A percentile compares a stretch with the other conserved stretches of the same genome.
Evolutionary conservation across 225 moss, liverwort and hornwort species (phyloP).

Genomic region (Ulota crispa): DNA sequence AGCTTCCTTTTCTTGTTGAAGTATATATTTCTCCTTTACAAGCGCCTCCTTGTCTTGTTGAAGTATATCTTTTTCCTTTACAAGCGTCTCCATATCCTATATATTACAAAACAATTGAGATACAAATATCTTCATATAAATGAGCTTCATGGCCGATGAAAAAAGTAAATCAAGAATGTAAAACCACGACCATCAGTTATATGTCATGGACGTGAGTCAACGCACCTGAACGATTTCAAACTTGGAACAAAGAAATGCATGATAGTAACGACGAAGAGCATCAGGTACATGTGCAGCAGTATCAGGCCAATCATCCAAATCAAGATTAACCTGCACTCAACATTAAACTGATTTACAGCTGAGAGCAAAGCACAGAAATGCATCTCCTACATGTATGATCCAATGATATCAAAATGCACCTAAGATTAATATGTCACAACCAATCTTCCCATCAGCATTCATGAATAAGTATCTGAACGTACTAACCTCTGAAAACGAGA

Average conservation of each 20-base stretch:
- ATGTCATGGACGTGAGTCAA: not conserved
- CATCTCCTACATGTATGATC: not conserved
- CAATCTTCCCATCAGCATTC: constrained; percentile 6
- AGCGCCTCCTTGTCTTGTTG: constrained; percentile 60
- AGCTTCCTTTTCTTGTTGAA: constrained; percentile 55
- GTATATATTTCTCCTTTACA: constrained; percentile 56
- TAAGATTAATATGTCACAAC: not conserved
- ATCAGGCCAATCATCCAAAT: constrained; percentile 84
- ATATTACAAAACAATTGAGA: constrained; percentile 6
- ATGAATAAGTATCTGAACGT: not conserved
- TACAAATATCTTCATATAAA: constrained; percentile 9
- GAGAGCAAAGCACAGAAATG: not conserved
- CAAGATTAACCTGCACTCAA: constrained; percentile 65
- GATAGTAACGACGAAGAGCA: constrained; percentile 81
- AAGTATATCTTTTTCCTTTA: constrained; percentile 60
- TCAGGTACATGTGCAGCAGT: constrained; percentile 80
- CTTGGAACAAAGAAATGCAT: constrained; percentile 74
- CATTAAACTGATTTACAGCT: constrained; percentile 16
- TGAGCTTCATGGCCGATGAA: constrained; percentile 8
- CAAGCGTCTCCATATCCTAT: constrained; percentile 70
- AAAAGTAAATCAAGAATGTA: not conserved
- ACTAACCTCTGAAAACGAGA: constrained; percentile 2
- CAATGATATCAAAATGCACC: not conserved
- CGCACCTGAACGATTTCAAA: constrained; percentile 70
- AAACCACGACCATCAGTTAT: not conserved